Evolutionary conservation across 2,329 filamentous ascomycete species (phyloP).

Genomic region (Penicillium sp.): DNA sequence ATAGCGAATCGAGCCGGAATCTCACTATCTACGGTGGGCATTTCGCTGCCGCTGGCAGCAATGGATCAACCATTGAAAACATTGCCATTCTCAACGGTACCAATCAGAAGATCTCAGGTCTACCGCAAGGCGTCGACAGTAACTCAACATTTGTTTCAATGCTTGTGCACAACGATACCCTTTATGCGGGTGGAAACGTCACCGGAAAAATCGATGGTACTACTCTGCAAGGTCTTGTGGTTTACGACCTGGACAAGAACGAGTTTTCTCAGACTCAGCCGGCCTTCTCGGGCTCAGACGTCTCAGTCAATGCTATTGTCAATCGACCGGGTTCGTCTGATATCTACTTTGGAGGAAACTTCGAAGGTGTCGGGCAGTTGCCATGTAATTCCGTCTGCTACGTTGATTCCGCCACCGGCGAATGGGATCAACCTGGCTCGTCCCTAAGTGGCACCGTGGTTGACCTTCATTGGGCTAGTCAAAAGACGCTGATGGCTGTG

Average conservation of each 20-base stretch:
- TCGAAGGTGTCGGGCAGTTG: conserved; percentile 71
- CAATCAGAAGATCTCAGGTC: conserved; percentile 60
- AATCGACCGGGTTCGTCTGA: conserved; percentile 61
- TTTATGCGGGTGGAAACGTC: conserved; percentile 76
- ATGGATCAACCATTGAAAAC: conserved; percentile 67
- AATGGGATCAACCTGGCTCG: conserved; percentile 73
- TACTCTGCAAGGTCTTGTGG: conserved; percentile 62
- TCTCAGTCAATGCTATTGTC: conserved; percentile 67
- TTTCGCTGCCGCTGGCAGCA: conserved; percentile 61
- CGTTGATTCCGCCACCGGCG: conserved; percentile 59
- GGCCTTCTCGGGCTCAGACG: conserved; percentile 60
- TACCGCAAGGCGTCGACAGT: conserved; percentile 54
- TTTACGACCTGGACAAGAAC: conserved; percentile 63
- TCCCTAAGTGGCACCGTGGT: conserved; percentile 63
- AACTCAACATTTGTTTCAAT: conserved; percentile 70
- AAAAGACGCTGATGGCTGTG: conserved; percentile 63
- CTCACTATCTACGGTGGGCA: conserved; percentile 81
- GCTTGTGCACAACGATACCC: conserved; percentile 54
- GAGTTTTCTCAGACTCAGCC: conserved; percentile 61
- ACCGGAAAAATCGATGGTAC: conserved; percentile 57
- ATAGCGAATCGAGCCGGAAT: conserved; percentile 61
- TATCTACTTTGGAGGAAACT: conserved; percentile 78
- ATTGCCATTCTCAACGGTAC: conserved; percentile 71
- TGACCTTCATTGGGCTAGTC: conserved; percentile 65
- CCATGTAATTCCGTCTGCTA: conserved; percentile 74